phyloP scores from a whole-genome alignment of 495 filamentous ascomycete genomes.

The Penicillium dipodomyicola region DNA sequence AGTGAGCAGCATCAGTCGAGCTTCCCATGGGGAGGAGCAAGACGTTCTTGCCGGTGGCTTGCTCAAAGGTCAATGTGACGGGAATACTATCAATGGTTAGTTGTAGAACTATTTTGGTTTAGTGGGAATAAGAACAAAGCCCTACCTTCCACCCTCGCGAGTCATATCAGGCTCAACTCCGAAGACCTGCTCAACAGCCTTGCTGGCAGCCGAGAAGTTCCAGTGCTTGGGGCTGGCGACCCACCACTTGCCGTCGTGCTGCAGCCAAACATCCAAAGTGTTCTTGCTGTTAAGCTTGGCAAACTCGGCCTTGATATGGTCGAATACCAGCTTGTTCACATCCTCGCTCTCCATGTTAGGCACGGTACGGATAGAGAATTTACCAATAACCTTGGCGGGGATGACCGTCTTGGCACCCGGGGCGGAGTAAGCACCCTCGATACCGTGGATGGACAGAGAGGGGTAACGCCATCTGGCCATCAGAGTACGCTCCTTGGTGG shows the following conservation, averaged over 20 bases:
- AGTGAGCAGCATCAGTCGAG: conserved; percentile 93
- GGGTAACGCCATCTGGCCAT: conserved; percentile 96
- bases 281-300: conserved; percentile 88
- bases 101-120: neutral
- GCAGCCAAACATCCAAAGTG: conserved; percentile 70
- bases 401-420: conserved; percentile 98
- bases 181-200: conserved; percentile 91
- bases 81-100: conserved; percentile 67
- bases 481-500: conserved; percentile 81
- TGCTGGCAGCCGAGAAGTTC: conserved; percentile 92
- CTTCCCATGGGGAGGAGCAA: conserved; percentile 94
- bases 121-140: neutral
- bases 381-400: conserved; percentile 93
- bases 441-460: conserved; percentile 90
- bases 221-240: conserved; percentile 94
- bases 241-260: conserved; percentile 98
- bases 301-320: conserved; percentile 75
- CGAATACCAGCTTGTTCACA: conserved; percentile 79
- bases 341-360: conserved; percentile 93
- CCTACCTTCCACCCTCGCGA: conserved; percentile 85
- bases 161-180: conserved; percentile 92
- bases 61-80: conserved; percentile 94
- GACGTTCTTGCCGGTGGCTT: conserved; percentile 98
- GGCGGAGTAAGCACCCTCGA: conserved; percentile 93
- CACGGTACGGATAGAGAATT: conserved; percentile 96